Conservation (phyloP, 352 stramenopile species). For the Phytophthora ohioensis region DNA sequence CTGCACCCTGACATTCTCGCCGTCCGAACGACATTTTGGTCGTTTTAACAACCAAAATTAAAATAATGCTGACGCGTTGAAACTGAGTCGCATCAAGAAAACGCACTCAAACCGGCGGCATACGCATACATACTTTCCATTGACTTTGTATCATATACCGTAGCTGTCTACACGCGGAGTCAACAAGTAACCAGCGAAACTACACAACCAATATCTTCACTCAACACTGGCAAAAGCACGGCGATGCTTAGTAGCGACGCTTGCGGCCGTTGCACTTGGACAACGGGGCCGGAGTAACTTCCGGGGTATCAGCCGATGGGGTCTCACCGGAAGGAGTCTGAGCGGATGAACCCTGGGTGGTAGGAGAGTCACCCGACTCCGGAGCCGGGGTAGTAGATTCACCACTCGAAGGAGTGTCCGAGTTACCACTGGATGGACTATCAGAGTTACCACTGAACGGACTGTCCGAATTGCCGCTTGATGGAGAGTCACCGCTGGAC, state of each 20-base stretch:
- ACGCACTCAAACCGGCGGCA: neutral
- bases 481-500: slow-evolving; percentile 10
- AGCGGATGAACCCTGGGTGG: neutral
- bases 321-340: neutral
- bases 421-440: slow-evolving; percentile 7
- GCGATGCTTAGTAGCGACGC: slow-evolving; percentile 23
- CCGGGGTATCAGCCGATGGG: slow-evolving; percentile 18
- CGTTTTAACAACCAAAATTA: neutral
- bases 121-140: slow-evolving; percentile 14
- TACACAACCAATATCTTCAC: slow-evolving; percentile 19
- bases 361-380: neutral
- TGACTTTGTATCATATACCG: slow-evolving; percentile 14
- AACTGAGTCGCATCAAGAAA: no score
- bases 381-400: slow-evolving; percentile 16
- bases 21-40: neutral
- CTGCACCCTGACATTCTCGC: neutral
- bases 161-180: neutral
- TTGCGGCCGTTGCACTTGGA: slow-evolving; percentile 34
- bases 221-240: slow-evolving; percentile 16
- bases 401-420: slow-evolving; percentile 7
- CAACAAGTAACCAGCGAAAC: neutral
- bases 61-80: neutral
- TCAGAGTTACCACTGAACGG: slow-evolving; percentile 13
- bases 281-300: slow-evolving; percentile 26
- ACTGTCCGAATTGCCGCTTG: slow-evolving; percentile 7